Evolutionary conservation across 192 early-diverging fungal genomes (phyloP).

Genomic region (Martensiomyces pterosporus): DNA sequence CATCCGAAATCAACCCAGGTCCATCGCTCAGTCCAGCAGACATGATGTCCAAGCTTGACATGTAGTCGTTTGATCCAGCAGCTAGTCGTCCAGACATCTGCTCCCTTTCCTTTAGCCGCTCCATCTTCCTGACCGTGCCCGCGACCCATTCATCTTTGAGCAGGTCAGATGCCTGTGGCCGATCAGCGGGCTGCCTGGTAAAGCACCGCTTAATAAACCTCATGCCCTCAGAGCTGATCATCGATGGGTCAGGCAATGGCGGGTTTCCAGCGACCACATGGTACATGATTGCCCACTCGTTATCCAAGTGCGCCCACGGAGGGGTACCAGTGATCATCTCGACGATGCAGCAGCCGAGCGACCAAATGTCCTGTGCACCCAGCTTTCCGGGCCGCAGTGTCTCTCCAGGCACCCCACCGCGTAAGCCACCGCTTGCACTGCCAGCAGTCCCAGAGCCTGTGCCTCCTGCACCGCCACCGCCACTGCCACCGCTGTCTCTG

Average conservation of each 20-base stretch:
- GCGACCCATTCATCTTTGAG: conserved; percentile 70
- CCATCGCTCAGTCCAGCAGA: no score
- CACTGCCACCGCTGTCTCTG: no score
- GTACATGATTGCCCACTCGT: conserved; percentile 95
- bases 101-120: conserved; percentile 10
- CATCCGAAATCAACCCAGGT: no score
- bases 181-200: conserved; percentile 59
- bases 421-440: no score
- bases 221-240: conserved; percentile 64
- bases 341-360: conserved; percentile 83
- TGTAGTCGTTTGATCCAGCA: conserved; percentile 11
- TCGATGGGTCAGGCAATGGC: conserved; percentile 66
- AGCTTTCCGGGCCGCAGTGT: conserved; percentile 23
- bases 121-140: conserved; percentile 28
- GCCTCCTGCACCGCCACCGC: conserved; percentile 1
- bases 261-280: conserved; percentile 78
- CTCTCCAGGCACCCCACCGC: conserved; percentile 1
- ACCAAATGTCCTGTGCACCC: conserved; percentile 87
- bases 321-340: conserved; percentile 88
- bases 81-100: conserved; percentile 13
- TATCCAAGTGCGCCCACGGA: conserved; percentile 86
- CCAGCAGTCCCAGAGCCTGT: conserved; percentile 4
- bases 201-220: conserved; percentile 79
- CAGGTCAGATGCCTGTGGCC: conserved; percentile 73
- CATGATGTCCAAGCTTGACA: conserved; percentile 6